Base-by-base conservation (phyloP, 306 rosid genomes). In the Vicia faba region DNA sequence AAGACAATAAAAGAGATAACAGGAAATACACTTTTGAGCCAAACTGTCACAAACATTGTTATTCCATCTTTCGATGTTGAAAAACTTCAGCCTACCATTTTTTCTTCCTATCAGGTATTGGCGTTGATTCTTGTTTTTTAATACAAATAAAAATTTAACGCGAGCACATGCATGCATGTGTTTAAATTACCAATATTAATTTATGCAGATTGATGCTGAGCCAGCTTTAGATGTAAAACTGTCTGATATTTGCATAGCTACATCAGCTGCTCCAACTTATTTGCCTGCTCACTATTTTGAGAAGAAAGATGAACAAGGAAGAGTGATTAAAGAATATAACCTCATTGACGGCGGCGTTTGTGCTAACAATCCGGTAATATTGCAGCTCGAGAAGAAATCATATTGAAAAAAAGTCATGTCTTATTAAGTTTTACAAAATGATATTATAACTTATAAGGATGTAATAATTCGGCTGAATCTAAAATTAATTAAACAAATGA, bases 311-410 rank as follows among this genome's bases (percentile, higher is more conserved):
- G 77, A 40, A 29, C 26, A 71, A 4, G 68, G 75, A 1, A 74
- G 53, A 14, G 46, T 50, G 1, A 26, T 44, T 0, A 16, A 33
- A 9, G 77, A 64, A 40, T 81, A 64, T 68, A 74, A 81, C 65
- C 62, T 81, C 5, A 46, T 78, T 15, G 85, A 81, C 65, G 85
- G 85, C 11, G 80, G 80, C 0, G 51, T 69, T 3, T 66, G 54
- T 8, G 85, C 85, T n/a, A 53, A 41, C 44, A 81, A 78, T 77
- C 85, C 82, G 33, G 85, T 81, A 58, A 54, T 0, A 7, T 15
- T 8, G 23, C 1, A 1, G 0, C 54, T 48, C 54, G 18, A 48
- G 11, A 10, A 20, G 0, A 8, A 45, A 45, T 3, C 10, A 15
- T 15, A 14, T 14, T 14, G 1, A 2, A 45, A 45, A 43, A 45